Conservation (phyloP, 225 moss, liverwort and hornwort genomes). For the Thuidium tamariscinum region DNA sequence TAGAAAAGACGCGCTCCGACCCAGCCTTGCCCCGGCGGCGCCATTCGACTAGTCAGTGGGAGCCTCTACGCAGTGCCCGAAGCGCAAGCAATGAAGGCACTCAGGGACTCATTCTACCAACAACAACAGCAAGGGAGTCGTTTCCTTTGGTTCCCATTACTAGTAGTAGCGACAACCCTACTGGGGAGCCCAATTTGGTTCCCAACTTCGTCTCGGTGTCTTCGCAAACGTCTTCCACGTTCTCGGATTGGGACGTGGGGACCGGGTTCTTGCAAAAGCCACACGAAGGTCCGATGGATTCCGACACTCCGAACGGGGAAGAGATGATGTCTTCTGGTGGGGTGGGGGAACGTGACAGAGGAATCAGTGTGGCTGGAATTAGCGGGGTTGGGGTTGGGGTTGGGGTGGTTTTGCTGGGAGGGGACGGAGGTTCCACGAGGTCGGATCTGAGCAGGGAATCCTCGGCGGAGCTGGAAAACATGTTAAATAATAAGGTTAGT, state of each 20-base stretch:
- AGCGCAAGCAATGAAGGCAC: constrained; percentile 43
- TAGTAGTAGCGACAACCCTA: not conserved
- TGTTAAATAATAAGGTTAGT: constrained; percentile 4
- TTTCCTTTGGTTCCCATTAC: not conserved
- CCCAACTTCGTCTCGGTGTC: not conserved
- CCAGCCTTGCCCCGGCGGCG: not conserved
- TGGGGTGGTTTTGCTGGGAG: not conserved
- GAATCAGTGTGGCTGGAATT: not conserved
- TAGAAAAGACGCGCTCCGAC: constrained; percentile 1
- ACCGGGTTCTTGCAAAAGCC: not conserved
- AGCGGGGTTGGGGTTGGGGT: not conserved
- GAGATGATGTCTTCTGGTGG: not conserved
- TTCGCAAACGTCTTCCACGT: not conserved
- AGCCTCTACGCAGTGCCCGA: constrained; percentile 7
- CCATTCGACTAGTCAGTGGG: not conserved
- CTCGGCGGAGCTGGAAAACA: constrained; percentile 10
- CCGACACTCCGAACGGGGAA: not conserved
- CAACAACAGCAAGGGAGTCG: not conserved
- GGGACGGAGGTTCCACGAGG: not conserved
- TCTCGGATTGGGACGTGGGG: constrained; percentile 6
- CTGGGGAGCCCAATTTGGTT: not conserved
- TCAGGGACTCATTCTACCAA: not conserved
- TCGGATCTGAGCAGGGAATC: constrained; percentile 35
- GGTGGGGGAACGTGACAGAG: constrained; percentile 17
- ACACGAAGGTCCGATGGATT: constrained; percentile 24